phyloP scores from a whole-genome alignment of 2,329 filamentous ascomycete genomes.

The Leptographium wingfieldii region DNA sequence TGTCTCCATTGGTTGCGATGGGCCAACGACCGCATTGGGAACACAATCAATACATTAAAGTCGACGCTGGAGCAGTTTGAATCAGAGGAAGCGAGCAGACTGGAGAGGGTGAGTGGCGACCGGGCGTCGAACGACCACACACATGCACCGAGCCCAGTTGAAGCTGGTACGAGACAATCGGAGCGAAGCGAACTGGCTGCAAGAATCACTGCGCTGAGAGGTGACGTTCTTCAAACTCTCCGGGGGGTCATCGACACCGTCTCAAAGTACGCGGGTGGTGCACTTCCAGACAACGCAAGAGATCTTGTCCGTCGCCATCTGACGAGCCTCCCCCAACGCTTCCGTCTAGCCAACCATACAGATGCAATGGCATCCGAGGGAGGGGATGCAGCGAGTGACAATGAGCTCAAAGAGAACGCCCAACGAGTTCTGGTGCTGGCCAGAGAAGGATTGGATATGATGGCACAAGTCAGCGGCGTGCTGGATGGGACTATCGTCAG shows the following conservation, averaged over 20 bases:
- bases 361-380: conserved; percentile 13
- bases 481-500: conserved; percentile 81
- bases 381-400: conserved; percentile 13
- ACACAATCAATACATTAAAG: conserved; percentile 62
- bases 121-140: background rate
- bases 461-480: conserved; percentile 78
- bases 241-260: conserved; percentile 75
- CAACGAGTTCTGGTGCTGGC: conserved; percentile 75
- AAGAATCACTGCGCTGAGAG: conserved; percentile 53
- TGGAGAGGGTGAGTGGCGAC: background rate
- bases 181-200: conserved; percentile 40
- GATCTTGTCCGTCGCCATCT: conserved; percentile 74
- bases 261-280: conserved; percentile 81
- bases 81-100: conserved; percentile 19
- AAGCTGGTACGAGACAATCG: conserved; percentile 1
- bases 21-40: conserved; percentile 70
- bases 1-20: conserved; percentile 69
- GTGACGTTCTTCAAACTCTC: conserved; percentile 64
- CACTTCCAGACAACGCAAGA: conserved; percentile 77
- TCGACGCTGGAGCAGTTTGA: conserved; percentile 74
- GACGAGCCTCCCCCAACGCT: conserved; percentile 71
- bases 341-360: conserved; percentile 47
- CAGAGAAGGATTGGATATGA: conserved; percentile 86
- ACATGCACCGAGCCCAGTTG: background rate
- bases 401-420: conserved; percentile 42